These are phyloP conservation scores for Cercospora zeae-maydis DNA, from an alignment of 2,329 filamentous ascomycete genomes.

Conservation along the genomic window DNA sequence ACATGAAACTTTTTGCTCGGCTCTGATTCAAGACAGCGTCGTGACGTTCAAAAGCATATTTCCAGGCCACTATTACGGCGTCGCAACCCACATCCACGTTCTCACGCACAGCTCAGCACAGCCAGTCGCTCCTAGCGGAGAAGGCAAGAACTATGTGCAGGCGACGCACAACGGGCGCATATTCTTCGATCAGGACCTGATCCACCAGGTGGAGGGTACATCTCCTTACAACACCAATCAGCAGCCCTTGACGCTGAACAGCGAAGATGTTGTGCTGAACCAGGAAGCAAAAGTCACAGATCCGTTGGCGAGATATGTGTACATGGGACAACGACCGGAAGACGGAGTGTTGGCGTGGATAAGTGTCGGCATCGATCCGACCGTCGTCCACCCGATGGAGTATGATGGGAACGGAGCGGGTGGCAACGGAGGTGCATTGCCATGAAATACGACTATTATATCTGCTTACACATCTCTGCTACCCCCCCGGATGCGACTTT, in stretches of 20 bases:
- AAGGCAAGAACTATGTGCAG: constrained; percentile 25
- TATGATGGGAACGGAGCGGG: constrained; percentile 2
- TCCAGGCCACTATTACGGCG: constrained; percentile 43
- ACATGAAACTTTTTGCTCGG: not conserved
- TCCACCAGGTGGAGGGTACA: constrained; percentile 48
- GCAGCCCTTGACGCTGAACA: constrained; percentile 48
- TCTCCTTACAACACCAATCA: constrained; percentile 45
- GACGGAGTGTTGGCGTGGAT: constrained; percentile 56
- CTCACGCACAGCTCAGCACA: constrained; percentile 8
- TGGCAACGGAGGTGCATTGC: constrained; percentile 9
- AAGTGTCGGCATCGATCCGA: constrained; percentile 48
- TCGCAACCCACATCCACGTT: constrained; percentile 41
- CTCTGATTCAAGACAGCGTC: constrained; percentile 33
- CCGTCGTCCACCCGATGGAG: constrained; percentile 20
- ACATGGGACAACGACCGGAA: constrained; percentile 51
- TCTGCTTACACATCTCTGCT: not conserved
- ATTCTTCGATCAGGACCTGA: constrained; percentile 61
- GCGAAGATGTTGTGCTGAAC: constrained; percentile 47
- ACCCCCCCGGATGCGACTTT: not conserved
- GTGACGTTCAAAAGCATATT: constrained; percentile 43
- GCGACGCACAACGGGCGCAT: constrained; percentile 61
- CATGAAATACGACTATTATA: not conserved
- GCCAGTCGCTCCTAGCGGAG: not conserved
- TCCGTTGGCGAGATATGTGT: constrained; percentile 56
- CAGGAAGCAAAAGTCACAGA: constrained; percentile 50